A percentile compares a stretch with the other conserved stretches of the same genome.
Conservation (phyloP, 2,329 filamentous ascomycete species). For the Calycina marina region DNA sequence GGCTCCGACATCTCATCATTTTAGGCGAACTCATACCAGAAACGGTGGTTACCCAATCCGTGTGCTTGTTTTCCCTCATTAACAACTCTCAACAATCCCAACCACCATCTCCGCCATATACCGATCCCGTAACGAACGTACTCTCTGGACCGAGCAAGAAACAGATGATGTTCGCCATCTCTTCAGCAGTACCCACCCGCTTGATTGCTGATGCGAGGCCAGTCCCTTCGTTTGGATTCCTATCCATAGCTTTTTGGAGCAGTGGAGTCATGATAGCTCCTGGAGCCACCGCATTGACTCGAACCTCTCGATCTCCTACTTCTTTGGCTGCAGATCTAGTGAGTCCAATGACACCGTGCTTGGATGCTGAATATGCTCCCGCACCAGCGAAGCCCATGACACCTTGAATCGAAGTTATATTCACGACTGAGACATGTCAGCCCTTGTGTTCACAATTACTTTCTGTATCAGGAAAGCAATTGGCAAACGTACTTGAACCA, state of each 20-base stretch:
- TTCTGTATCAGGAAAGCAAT: too few relatives aligned
- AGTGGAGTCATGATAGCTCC: constrained; percentile 34
- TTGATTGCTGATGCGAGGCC: constrained; percentile 25
- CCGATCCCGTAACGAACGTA: constrained; percentile 16
- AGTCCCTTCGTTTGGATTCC: constrained; percentile 12
- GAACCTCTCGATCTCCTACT: constrained; percentile 27
- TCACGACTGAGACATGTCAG: too few relatives aligned
- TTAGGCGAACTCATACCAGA: too few relatives aligned
- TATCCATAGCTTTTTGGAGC: constrained; percentile 24
- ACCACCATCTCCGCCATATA: constrained; percentile 19
- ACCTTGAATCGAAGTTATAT: constrained; percentile 33
- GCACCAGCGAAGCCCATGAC: constrained; percentile 25
- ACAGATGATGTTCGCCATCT: constrained; percentile 27
- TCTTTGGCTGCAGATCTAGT: constrained; percentile 27
- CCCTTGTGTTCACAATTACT: too few relatives aligned
- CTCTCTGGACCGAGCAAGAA: constrained; percentile 29
- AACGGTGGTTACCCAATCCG: too few relatives aligned
- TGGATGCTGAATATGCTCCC: constrained; percentile 25
- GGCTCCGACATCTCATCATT: too few relatives aligned
- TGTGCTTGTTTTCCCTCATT: background rate
- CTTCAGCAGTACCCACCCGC: constrained; percentile 32
- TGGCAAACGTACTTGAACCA: constrained; percentile 13
- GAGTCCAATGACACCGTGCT: constrained; percentile 28
- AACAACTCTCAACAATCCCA: constrained; percentile 12
- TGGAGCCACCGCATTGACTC: constrained; percentile 17